A percentile compares a stretch with the other conserved stretches of the same genome.
Evolutionary conservation across 441 rosid genomes (phyloP).

Genomic region (Mallotus japonicus): DNA sequence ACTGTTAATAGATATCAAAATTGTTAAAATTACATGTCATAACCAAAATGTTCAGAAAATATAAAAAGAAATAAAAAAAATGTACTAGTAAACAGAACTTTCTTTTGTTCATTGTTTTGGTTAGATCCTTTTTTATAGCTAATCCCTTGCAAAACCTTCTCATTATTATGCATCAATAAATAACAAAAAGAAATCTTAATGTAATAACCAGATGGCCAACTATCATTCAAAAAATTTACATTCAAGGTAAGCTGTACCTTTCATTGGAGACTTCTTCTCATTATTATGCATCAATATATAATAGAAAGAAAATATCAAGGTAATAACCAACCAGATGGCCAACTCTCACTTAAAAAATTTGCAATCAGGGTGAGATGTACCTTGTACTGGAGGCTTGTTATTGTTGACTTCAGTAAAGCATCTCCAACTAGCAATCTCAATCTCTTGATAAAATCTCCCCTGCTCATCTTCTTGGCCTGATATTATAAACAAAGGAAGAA

Average conservation of each 20-base stretch:
- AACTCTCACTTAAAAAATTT: neutral
- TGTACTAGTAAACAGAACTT: neutral
- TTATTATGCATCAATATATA: too few relatives aligned
- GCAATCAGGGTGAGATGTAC: constrained; percentile 32
- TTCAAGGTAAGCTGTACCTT: neutral
- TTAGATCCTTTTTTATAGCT: neutral
- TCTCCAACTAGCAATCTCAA: constrained; percentile 78
- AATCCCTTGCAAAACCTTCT: neutral
- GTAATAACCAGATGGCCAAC: neutral
- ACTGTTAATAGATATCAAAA: too few relatives aligned
- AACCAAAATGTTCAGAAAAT: neutral
- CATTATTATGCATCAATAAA: neutral
- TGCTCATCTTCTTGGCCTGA: constrained; percentile 64
- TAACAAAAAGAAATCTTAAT: neutral
- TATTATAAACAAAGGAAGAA: neutral
- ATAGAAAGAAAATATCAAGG: too few relatives aligned
- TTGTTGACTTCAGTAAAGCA: constrained; percentile 65
- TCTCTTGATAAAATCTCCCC: constrained; percentile 69
- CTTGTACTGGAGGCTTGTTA: constrained; percentile 76
- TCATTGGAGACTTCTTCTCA: too few relatives aligned
- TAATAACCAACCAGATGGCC: neutral
- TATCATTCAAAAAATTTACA: neutral
- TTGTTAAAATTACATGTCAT: too few relatives aligned
- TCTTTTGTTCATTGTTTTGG: too few relatives aligned
- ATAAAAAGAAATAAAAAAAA: too few relatives aligned